Evolutionary conservation across 306 rosid species (phyloP), one percentile per base, ranked within the genome.

Genomic region (Rosa persica): DNA sequence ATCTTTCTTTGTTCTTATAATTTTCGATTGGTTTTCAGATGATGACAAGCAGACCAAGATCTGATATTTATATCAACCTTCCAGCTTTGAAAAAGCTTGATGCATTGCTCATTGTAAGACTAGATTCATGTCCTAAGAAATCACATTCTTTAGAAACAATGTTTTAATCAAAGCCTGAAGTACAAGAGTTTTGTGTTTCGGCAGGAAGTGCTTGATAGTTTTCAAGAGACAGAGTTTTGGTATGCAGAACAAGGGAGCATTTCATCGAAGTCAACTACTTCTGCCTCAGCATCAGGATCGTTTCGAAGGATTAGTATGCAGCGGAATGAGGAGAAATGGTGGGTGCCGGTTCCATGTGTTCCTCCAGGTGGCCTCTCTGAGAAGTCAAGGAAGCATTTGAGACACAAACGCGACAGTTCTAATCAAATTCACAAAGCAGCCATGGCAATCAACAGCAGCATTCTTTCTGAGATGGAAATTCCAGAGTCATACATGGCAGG

Each of bases 361-460:
- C 84, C 81, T 80, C 57, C 89, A 0, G 85, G 83, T 19, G 99
- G 99, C 72, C 88, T 96, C 67, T 86, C 96, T 42, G 93, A 88
- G 47, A 90, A 90, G 81, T 78, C 96, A 13, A 85, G 84, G 62
- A 96, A 90, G 84, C 94, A 90, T 20, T 86, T 96, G 80, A 82
- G 76, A 73, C 87, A 90, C 81, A 93, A 88, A 74, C 88, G 97
- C 30, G 96, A 96, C 67, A 89, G 93, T 34, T 88, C 92, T 15
- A 93, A 85, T 86, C 99, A 96, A 79, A 93, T 96, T 78, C 97
- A 93, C 81, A 96, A 96, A 87, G 99, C 98, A 40, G 96, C 97
- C 49, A 91, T 90, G 97, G 99, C 97, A 34, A 96, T 96, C 86
- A 96, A 96, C 76, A 90, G 96, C 69, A 90, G 84, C 43, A 82